Conservation (phyloP, 768 basidiomycete genomes). For the Pulveroboletus sp. region DNA sequence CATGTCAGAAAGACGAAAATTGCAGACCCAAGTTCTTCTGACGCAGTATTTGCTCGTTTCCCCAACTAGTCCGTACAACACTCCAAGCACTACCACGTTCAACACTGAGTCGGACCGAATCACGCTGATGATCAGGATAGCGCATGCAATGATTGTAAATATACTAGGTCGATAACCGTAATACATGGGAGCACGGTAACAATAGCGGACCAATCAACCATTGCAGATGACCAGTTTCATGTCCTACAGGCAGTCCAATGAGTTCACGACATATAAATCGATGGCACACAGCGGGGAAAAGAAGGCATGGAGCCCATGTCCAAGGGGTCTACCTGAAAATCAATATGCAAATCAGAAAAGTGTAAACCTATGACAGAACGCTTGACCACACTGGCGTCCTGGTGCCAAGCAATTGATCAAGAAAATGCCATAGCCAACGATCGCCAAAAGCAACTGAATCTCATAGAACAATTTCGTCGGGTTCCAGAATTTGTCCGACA, state of each 20-base stretch:
- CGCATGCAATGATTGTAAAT: constrained; percentile 29
- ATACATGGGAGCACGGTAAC: constrained; percentile 34
- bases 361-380: constrained; percentile 12
- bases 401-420: not conserved
- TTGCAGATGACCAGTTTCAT: constrained; percentile 50
- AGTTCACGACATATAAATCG: not conserved
- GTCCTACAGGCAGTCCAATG: not conserved
- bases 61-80: constrained; percentile 46
- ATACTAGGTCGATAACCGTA: constrained; percentile 45
- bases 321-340: constrained; percentile 42
- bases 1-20: not conserved
- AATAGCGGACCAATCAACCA: constrained; percentile 45
- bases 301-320: constrained; percentile 39
- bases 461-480: constrained; percentile 21
- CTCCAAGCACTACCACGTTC: constrained; percentile 38
- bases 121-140: constrained; percentile 41
- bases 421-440: constrained; percentile 10
- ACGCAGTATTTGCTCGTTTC: constrained; percentile 35
- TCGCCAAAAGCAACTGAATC: constrained; percentile 22
- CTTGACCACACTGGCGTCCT: not conserved
- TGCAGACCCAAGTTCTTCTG: constrained; percentile 46
- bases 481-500: constrained; percentile 12
- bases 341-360: constrained; percentile 37
- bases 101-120: constrained; percentile 37
- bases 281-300: constrained; percentile 48